These are phyloP conservation scores for Ensete ventricosum DNA, from an alignment of 176 grass and related monocot genomes.

Conservation along the genomic window DNA sequence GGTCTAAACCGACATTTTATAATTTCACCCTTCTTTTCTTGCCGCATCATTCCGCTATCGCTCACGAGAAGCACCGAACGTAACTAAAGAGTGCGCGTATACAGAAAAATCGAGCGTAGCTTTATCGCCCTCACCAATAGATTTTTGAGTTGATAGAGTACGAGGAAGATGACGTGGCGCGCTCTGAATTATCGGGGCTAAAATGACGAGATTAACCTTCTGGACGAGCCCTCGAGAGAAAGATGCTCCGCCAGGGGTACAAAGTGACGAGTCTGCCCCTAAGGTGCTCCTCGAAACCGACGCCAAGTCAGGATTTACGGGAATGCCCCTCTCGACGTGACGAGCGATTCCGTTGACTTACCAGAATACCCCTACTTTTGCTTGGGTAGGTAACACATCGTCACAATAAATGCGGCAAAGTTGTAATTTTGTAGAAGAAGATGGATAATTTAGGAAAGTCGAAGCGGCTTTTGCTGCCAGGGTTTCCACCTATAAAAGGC, in stretches of 20 bases:
- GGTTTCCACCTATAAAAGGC: constrained; percentile 22
- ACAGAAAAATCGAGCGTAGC: not conserved
- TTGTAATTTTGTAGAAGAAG: not conserved
- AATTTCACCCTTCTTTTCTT: not conserved
- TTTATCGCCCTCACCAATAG: not conserved
- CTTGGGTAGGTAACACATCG: too few species aligned
- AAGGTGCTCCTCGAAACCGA: constrained; percentile 25
- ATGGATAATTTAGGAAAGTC: not conserved
- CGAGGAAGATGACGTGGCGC: constrained; percentile 87
- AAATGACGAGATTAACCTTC: constrained; percentile 19
- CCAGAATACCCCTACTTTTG: not conserved
- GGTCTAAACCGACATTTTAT: not conserved
- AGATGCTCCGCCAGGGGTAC: not conserved
- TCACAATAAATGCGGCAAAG: too few species aligned
- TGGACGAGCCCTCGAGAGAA: constrained; percentile 6
- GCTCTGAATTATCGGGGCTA: not conserved
- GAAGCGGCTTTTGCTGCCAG: not conserved
- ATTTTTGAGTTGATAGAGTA: constrained; percentile 36
- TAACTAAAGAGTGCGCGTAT: not conserved
- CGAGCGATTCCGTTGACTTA: not conserved
- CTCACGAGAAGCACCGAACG: not conserved
- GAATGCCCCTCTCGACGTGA: constrained; percentile 21
- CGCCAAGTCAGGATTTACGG: not conserved
- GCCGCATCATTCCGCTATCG: not conserved
- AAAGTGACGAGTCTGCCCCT: constrained; percentile 40